phyloP scores from a whole-genome alignment of 306 rosid species.

The Pachyrhizus erosus region DNA sequence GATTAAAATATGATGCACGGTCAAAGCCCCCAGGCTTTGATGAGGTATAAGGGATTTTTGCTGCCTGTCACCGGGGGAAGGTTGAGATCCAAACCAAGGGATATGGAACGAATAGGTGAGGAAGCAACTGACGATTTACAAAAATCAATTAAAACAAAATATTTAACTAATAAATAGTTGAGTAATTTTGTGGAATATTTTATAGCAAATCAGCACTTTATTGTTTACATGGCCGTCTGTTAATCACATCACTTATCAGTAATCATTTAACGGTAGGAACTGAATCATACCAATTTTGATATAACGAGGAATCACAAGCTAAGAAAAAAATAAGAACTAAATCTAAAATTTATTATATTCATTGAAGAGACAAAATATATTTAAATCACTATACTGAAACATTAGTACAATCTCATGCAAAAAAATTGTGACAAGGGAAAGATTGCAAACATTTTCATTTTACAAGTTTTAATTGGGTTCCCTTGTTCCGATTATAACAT shows the following conservation, averaged over 20 bases:
- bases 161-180: background rate
- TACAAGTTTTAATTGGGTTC: constrained; percentile 1
- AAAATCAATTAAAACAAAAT: background rate
- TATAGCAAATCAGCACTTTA: background rate
- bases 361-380: background rate
- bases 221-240: background rate
- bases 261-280: background rate
- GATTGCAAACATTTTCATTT: background rate
- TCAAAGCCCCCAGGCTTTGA: too few relatives aligned
- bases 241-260: background rate
- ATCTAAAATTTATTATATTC: background rate
- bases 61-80: background rate
- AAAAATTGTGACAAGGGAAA: background rate
- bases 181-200: background rate
- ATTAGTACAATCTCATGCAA: background rate
- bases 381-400: background rate
- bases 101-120: background rate
- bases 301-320: background rate
- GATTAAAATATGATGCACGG: too few relatives aligned
- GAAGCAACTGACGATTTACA: background rate
- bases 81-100: background rate
- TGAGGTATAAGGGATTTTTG: too few relatives aligned
- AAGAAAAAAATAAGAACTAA: background rate
- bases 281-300: background rate
- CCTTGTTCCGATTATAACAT: constrained; percentile 10